A percentile compares a stretch with the other conserved stretches of the same genome.
phyloP scores from a whole-genome alignment of 1,284 basidiomycete genomes.

The Malassezia sp. region DNA sequence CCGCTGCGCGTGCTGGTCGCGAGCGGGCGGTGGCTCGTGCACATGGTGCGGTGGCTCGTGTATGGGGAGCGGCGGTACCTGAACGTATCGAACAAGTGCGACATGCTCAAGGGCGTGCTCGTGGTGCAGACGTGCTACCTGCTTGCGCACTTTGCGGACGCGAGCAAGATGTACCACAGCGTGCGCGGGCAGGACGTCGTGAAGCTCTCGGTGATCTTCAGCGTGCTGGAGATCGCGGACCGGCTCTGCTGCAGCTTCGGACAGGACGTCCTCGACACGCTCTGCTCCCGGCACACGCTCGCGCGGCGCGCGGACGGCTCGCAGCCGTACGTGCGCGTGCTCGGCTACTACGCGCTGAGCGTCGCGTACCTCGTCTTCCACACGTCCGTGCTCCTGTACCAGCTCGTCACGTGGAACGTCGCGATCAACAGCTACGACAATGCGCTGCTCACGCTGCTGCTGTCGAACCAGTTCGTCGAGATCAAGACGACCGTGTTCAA shows the following conservation, averaged over 20 bases:
- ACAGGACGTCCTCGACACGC: constrained; percentile 88
- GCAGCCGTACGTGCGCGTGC: constrained; percentile 57
- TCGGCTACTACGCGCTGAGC: constrained; percentile 73
- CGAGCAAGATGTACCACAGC: constrained; percentile 95
- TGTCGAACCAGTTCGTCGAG: constrained; percentile 98
- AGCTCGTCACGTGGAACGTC: constrained; percentile 87
- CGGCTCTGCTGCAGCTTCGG: constrained; percentile 90
- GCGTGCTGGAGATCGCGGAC: constrained; percentile 75
- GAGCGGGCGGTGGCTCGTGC: constrained; percentile 24
- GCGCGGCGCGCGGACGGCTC: constrained; percentile 52
- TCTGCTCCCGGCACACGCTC: constrained; percentile 84
- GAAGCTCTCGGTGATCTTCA: constrained; percentile 98
- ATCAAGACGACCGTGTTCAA: constrained; percentile 99
- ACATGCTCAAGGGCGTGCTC: constrained; percentile 69
- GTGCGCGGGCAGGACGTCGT: constrained; percentile 77
- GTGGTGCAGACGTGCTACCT: constrained; percentile 65
- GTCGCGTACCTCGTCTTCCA: constrained; percentile 68
- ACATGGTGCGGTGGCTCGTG: constrained; percentile 23
- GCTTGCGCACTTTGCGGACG: constrained; percentile 73
- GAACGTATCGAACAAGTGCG: constrained; percentile 67
- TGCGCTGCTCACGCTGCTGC: constrained; percentile 78
- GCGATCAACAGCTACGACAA: constrained; percentile 98
- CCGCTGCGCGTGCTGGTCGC: constrained; percentile 61
- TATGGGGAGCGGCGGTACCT: constrained; percentile 27
- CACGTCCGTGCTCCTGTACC: constrained; percentile 90